Conservation (phyloP, 305 asterid species). For the Fraxinus albicans region DNA sequence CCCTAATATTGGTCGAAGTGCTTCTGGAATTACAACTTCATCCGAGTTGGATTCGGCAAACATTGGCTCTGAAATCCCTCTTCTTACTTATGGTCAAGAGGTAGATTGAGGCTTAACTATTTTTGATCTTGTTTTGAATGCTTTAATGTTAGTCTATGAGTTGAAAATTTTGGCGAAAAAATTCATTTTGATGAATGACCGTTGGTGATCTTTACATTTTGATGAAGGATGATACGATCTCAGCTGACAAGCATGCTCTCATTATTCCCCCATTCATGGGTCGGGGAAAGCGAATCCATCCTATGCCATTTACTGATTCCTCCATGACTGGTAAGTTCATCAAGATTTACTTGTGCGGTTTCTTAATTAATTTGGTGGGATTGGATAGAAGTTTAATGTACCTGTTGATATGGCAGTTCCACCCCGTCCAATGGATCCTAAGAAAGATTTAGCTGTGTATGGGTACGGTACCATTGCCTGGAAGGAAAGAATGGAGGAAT, state of each 20-base stretch:
- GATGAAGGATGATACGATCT: slow-evolving; percentile 50
- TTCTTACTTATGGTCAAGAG: slow-evolving; percentile 96
- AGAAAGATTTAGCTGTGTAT: slow-evolving; percentile 90
- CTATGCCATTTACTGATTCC: slow-evolving; percentile 40
- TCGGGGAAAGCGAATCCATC: slow-evolving; percentile 52
- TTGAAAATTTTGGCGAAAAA: not conserved
- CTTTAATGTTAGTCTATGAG: not conserved
- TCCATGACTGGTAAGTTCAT: slow-evolving; percentile 51
- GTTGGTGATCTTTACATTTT: slow-evolving; percentile 16
- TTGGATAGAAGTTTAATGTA: slow-evolving; percentile 4
- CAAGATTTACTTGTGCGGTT: not conserved
- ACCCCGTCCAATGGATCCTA: slow-evolving; percentile 95
- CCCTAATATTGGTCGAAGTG: slow-evolving; percentile 51
- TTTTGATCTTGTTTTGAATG: slow-evolving; percentile 12
- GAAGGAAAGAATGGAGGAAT: slow-evolving; percentile 99
- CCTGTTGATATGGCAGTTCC: slow-evolving; percentile 51
- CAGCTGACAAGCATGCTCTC: slow-evolving; percentile 54
- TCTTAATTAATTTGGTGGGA: not conserved
- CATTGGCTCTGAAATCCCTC: slow-evolving; percentile 71
- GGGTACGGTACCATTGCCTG: slow-evolving; percentile 97
- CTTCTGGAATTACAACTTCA: slow-evolving; percentile 57
- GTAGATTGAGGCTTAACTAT: slow-evolving; percentile 34
- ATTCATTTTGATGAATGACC: not conserved
- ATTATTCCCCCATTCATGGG: slow-evolving; percentile 50
- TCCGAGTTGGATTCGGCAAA: slow-evolving; percentile 73